A percentile compares a stretch with the other conserved stretches of the same genome.
Evolutionary conservation across 1,284 basidiomycete genomes (phyloP).

Genomic region (Vanrija humicola): DNA sequence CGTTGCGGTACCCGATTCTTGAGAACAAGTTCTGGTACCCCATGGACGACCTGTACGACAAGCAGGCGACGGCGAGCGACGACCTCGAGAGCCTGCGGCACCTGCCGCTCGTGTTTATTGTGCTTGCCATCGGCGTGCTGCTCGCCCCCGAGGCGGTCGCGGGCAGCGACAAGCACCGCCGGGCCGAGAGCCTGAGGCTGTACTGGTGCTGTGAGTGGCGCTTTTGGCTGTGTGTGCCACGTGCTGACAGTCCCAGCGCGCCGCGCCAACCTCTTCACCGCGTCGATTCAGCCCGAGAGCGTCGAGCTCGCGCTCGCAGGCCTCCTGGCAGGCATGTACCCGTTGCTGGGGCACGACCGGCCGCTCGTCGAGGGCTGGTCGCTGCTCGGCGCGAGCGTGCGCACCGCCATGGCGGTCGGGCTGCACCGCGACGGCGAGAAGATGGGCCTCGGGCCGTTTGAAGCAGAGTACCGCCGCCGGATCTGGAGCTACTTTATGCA

Average conservation of each 20-base stretch:
- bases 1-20: too few relatives aligned
- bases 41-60: too few relatives aligned
- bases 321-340: slow-evolving; percentile 59
- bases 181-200: slow-evolving; percentile 70
- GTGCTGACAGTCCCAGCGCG: slow-evolving; percentile 55
- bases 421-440: slow-evolving; percentile 77
- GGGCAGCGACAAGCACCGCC: slow-evolving; percentile 63
- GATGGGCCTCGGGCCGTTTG: slow-evolving; percentile 54
- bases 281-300: slow-evolving; percentile 72
- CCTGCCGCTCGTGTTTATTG: slow-evolving; percentile 77
- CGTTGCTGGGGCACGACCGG: slow-evolving; percentile 58
- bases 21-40: too few relatives aligned
- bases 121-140: slow-evolving; percentile 75
- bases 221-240: too few relatives aligned
- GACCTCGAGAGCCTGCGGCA: too few relatives aligned
- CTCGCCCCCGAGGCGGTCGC: slow-evolving; percentile 72
- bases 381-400: slow-evolving; percentile 78
- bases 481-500: slow-evolving; percentile 88
- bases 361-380: slow-evolving; percentile 70
- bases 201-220: slow-evolving; percentile 75
- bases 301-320: too few relatives aligned
- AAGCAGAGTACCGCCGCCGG: slow-evolving; percentile 76
- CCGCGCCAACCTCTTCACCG: slow-evolving; percentile 71
- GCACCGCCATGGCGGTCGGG: slow-evolving; percentile 84
- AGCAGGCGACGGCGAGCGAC: too few relatives aligned